Percentiles rank a stretch among this genome's conserved stretches.
Evolutionary conservation across 2,329 filamentous ascomycete genomes (phyloP).

Genomic region (Basipetospora sp.): DNA sequence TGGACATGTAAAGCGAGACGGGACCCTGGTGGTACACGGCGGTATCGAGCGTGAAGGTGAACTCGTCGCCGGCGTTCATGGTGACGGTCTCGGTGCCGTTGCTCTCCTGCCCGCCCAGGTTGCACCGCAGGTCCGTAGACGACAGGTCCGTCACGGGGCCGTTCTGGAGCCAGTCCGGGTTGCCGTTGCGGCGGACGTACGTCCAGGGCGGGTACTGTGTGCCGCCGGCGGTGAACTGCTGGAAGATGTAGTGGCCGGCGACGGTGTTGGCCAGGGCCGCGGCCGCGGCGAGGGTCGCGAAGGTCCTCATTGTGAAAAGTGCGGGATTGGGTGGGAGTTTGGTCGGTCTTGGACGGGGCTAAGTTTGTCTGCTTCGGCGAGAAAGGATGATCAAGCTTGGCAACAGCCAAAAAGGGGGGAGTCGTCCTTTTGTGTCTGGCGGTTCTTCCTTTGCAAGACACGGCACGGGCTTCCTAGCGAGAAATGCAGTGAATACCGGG

Average conservation of each 20-base stretch:
- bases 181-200: slow-evolving; percentile 22
- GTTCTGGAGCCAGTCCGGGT: slow-evolving; percentile 16
- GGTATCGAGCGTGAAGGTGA: slow-evolving; percentile 22
- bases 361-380: too few species aligned
- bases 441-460: too few species aligned
- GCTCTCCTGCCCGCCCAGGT: slow-evolving; percentile 19
- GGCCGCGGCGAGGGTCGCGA: slow-evolving; percentile 1
- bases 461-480: too few species aligned
- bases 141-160: slow-evolving; percentile 22
- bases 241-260: slow-evolving; percentile 17
- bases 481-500: too few species aligned
- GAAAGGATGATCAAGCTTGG: too few species aligned
- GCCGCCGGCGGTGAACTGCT: slow-evolving; percentile 15
- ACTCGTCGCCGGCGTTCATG: slow-evolving; percentile 19
- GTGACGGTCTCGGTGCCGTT: slow-evolving; percentile 17
- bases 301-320: slow-evolving; percentile 3
- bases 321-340: too few species aligned
- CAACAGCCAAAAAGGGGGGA: too few species aligned
- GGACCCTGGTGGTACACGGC: slow-evolving; percentile 26
- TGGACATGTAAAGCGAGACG: slow-evolving; percentile 23
- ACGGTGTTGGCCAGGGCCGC: slow-evolving; percentile 7
- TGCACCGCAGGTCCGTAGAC: slow-evolving; percentile 24
- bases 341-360: too few species aligned
- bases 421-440: too few species aligned
- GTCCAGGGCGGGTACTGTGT: slow-evolving; percentile 12